Evolutionary conservation across 495 filamentous ascomycete genomes (phyloP), one percentile per base, ranked within the genome.

Genomic region (Xylaria castorea): DNA sequence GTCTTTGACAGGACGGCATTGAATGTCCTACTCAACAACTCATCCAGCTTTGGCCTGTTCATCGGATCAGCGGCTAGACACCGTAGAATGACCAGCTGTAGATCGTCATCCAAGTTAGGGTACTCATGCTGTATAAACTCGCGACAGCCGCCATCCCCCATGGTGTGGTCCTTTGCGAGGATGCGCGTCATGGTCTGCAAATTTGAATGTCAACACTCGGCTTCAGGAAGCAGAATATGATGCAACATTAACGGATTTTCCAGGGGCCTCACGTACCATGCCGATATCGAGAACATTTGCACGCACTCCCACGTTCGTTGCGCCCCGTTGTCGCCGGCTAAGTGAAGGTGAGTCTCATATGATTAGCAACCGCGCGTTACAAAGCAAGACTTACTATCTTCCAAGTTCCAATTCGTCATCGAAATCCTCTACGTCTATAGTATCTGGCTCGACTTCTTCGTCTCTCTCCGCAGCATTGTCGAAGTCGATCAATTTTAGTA

Each of bases 401-500:
- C 30, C 5, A 5, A 60, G 57, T 36, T 36, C 11, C 3, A 60
- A 16, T 20, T 38, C 32, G 32, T 36, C 30, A 20, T 60, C 57
- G 8, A 60, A 60, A n/a, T 60, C 57, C 14, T 18, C 30, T 27
- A 34, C 14, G 12, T 25, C 22, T 30, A 12, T 30, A 11, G 9
- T 20, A 11, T 57, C 25, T 1, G 30, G 2, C 30, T 11, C 20
- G 0, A 18, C 57, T n/a, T 34, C 57, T 34, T 60, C 27, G 57
- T 60, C 32, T 4, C 14, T n/a, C 32, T 34, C 14, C 30, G 32
- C 57, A 36, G 32, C 14, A 60, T 60, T 60, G 18, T 60, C 57
- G 30, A 60, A 60, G 32, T 60, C 57, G 14, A 62, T 62, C 34
- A 62, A 32, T 34, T 58, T 58, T n/a, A 25, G 51, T 25, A 55